Base-by-base conservation (phyloP, 257 asterid species). In the Salvia miltiorrhiza region DNA sequence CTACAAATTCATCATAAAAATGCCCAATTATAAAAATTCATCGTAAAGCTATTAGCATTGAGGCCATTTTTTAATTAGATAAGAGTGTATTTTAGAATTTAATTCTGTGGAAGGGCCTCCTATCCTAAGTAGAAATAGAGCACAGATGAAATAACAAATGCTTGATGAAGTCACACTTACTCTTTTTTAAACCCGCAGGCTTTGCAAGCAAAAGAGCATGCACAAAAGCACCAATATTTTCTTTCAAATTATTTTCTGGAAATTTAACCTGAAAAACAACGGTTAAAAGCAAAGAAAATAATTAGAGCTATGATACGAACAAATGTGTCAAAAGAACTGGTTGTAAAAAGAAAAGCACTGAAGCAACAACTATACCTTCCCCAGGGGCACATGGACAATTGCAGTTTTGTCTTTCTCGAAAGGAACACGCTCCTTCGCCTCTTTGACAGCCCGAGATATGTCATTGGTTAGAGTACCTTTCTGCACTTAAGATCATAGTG, bases 381-480 rank as follows among this genome's bases (percentile, higher is more conserved):
- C 99, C n/a, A 93, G 81, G 55, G 96, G 96, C 41, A 84, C 95
- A 72, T 93, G 99, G 75, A 90, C 97, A 64, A 93, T 90, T 75
- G 99, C 99, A 76, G 95, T 87, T 87, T 90, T 93, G 69, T 93
- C 99, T 77, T 93, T 93, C 78, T 87, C 88, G 86, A 90, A 93
- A 63, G 78, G 83, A 72, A 90, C 82, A 50, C 89, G 80, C 65
- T 72, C 86, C 75, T 86, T 89, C 7, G 96, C 88, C 57, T 84
- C 96, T 84, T 79, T 87, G 71, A 90, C 96, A 26, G 92, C 83
- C 49, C 83, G 82, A 23, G 87, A 49, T 56, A 93, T 81, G 70
- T 93, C 95, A 67, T 88, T 83, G 73, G 97, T 93, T 79, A 93
- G 76, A 26, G 96, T 88, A 68, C 96, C 96, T 80, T 93, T 88